Base-by-base conservation (phyloP, 495 filamentous ascomycete genomes). In the Aspergillus indologenus region DNA sequence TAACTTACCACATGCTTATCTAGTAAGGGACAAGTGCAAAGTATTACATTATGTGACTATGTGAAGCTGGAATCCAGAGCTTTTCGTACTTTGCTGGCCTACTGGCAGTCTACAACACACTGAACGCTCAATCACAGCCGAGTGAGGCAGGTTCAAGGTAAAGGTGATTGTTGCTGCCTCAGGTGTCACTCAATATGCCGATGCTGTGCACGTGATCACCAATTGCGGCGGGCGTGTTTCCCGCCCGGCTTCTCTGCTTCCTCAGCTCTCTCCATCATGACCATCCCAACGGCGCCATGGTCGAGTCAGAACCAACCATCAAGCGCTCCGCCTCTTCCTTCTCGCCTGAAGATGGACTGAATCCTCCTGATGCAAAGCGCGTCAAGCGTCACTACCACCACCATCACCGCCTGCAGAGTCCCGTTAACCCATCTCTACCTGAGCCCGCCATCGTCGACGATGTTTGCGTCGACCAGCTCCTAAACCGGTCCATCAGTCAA, bases 401-500 rank as follows among this genome's bases (percentile, higher is more conserved):
- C 22, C 80, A 80, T 45, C 79, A 81, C 64, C 70, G 69, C 18
- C 59, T 78, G 24, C 68, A 66, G 3, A 65, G 63, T 57, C 61
- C 65, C 57, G 58, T 73, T 60, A 49, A 57, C 56, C 48, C 61
- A 45, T 53, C 63, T 45, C 44, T 75, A 44, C 57, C 61, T 8
- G 75, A 80, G 50, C 75, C 77, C 20, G 63, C 77, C 51, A 67
- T 72, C 54, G 61, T 69, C 47, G 75, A 83, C 65, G 76, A 78
- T 26, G 68, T 75, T 57, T 68, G 72, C 40, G 65, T 81, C 49
- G 76, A 84, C 52, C 61, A 71, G 14, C 71, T 88, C 53, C 77
- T 90, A 61, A 76, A 79, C 50, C 77, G 83, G 31, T 78, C 82
- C 9, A 83, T 88, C 49, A 75, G 78, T 4, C 71, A 81, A 34